Conservation (phyloP, 768 basidiomycete species). For the Pholiota molesta region DNA sequence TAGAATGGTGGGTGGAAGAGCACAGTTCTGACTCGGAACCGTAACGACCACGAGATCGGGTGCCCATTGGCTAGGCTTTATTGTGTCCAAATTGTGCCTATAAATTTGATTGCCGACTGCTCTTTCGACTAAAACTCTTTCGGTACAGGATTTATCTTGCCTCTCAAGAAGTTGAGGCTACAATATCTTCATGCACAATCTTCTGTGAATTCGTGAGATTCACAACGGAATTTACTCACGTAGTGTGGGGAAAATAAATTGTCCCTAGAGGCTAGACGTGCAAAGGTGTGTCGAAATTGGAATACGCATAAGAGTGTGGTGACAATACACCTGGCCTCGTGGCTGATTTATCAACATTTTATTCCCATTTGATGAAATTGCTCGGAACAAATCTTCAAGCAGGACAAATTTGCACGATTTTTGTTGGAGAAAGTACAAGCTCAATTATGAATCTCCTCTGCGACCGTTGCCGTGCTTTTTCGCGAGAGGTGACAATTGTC, state of each 20-base stretch:
- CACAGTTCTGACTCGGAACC: neutral
- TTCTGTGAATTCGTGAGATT: neutral
- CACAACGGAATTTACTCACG: neutral
- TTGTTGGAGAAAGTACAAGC: slow-evolving; percentile 8
- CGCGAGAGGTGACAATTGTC: neutral
- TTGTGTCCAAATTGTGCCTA: no score
- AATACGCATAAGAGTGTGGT: neutral
- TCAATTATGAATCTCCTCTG: neutral
- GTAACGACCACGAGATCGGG: neutral
- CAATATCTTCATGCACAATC: neutral
- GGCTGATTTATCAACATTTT: slow-evolving; percentile 18
- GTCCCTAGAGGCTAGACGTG: neutral
- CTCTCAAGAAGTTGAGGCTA: no score
- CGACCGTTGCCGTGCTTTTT: neutral
- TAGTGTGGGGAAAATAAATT: neutral
- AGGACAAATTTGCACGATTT: neutral
- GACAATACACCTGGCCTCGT: slow-evolving; percentile 19
- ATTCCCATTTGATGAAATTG: slow-evolving; percentile 20
- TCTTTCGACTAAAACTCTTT: neutral
- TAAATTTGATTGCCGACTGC: no score
- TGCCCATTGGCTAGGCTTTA: no score
- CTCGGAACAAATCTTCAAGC: slow-evolving; percentile 3
- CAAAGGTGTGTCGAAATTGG: neutral
- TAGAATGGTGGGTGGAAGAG: neutral
- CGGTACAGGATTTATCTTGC: neutral